Conservation (phyloP, 352 stramenopile genomes). For the Pythium inflatum region DNA sequence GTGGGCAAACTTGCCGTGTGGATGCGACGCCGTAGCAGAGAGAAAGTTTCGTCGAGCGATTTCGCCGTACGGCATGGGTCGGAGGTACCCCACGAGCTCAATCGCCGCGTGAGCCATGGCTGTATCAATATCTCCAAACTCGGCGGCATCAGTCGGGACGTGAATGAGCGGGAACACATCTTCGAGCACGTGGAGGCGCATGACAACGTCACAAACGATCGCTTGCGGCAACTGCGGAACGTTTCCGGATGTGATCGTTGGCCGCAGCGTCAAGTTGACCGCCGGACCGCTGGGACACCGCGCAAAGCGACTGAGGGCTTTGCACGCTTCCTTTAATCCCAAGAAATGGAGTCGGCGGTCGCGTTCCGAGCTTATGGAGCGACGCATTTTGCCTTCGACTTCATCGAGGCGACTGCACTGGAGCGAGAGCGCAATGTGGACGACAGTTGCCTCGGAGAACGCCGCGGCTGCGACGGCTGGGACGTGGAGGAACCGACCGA, state of each 20-base stretch:
- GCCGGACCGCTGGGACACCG: conserved; percentile 38
- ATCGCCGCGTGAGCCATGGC: conserved; percentile 51
- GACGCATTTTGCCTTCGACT: conserved; percentile 46
- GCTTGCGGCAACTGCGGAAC: conserved; percentile 61
- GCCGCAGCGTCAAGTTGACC: conserved; percentile 45
- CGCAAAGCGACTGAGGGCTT: conserved; percentile 57
- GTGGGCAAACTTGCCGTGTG: conserved; percentile 45
- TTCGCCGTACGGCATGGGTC: conserved; percentile 65
- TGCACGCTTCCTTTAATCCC: conserved; percentile 58
- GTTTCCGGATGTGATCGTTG: conserved; percentile 50
- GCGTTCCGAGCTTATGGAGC: conserved; percentile 26
- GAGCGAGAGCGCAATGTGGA: conserved; percentile 69
- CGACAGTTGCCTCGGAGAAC: conserved; percentile 65
- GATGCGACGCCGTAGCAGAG: conserved; percentile 21
- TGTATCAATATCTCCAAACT: conserved; percentile 50
- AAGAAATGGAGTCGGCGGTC: conserved; percentile 53
- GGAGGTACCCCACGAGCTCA: conserved; percentile 63
- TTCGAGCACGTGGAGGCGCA: conserved; percentile 69
- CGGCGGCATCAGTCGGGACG: conserved; percentile 48
- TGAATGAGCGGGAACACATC: conserved; percentile 64
- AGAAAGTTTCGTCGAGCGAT: conserved; percentile 48
- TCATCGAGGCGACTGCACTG: conserved; percentile 77
- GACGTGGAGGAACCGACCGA: conserved; percentile 56
- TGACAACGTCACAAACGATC: conserved; percentile 66
- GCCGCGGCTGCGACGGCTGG: conserved; percentile 38